Conservation (phyloP, 345 rosid species). For the Mallotus nudiflorus region DNA sequence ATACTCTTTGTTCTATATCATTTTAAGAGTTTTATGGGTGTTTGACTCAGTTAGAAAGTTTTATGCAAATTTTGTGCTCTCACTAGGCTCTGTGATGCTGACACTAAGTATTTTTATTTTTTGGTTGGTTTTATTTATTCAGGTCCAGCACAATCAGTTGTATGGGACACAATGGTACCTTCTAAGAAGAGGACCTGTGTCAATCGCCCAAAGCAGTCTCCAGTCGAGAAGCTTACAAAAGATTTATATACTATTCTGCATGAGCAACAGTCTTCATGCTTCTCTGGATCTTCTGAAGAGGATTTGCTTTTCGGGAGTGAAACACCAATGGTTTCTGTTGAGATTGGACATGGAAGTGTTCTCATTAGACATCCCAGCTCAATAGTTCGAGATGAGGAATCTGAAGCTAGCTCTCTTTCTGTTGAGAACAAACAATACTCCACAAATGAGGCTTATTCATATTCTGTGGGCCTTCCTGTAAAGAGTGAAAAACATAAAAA, state of each 20-base stretch:
- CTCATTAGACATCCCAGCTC: conserved; percentile 80
- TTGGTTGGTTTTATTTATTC: conserved; percentile 21
- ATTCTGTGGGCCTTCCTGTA: conserved; percentile 42
- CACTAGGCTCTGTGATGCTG: neutral
- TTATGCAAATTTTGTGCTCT: conserved; percentile 7
- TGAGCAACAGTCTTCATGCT: conserved; percentile 88
- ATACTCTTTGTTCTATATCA: neutral
- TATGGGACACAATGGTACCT: conserved; percentile 89
- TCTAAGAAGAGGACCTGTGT: conserved; percentile 87
- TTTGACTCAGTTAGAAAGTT: neutral
- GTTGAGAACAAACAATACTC: conserved; percentile 66
- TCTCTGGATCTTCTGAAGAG: conserved; percentile 86
- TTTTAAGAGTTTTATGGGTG: neutral
- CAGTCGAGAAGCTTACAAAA: conserved; percentile 91
- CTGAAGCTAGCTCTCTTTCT: conserved; percentile 93
- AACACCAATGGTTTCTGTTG: conserved; percentile 94
- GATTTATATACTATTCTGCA: conserved; percentile 84
- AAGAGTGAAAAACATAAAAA: conserved; percentile 40
- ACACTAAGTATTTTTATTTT: conserved; percentile 1
- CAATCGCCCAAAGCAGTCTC: conserved; percentile 74
- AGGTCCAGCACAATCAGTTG: conserved; percentile 89
- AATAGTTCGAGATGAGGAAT: conserved; percentile 89
- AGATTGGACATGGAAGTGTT: conserved; percentile 95
- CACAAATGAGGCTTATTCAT: conserved; percentile 63
- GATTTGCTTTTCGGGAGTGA: conserved; percentile 90